Base-by-base conservation (phyloP, 352 stramenopile genomes). In the Aphanomyces cochlioides region DNA sequence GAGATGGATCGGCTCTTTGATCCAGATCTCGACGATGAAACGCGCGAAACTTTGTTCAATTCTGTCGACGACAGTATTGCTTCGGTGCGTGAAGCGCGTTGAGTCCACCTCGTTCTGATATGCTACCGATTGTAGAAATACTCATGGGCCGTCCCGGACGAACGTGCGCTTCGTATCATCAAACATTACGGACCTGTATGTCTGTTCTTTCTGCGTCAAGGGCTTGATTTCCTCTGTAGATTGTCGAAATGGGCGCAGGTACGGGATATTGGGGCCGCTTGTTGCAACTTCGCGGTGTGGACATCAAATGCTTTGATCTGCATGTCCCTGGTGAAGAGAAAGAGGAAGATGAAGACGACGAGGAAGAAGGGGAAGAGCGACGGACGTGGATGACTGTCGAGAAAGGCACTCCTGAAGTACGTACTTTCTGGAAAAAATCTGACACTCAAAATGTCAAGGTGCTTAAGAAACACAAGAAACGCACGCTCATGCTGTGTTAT, bases 401-500 rank as follows among this genome's bases (percentile, higher is more conserved):
- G 39, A 81, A 90, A 73, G 81, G 84, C 72, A 92, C 82, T 21
- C 79, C 86, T 28, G 89, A 90, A 78, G 84, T 90, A 61, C 8
- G 38, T 0, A 45, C 6, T 12, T 3, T 41, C n/a, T 45, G 50
- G 13, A 0, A 56, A 40, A 8, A 40, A 15, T 43, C 40, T 39
- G 5, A 64, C 34, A 21, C 4, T 66, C 34, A 61, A 36, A 5
- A 8, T 45, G 12, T n/a, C 13, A 41, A 91, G 84, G 81, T 82
- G 47, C 79, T 94, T 34, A 81, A 75, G 56, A 82, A 90, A 56
- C 82, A 95, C 74, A 80, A 89, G 3, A 83, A 92, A 39, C 85
- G 89, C 43, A 81, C 90, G 50, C 77, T 98, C 7, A 96, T 98
- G 56, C 73, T 98, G 47, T 98, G 93, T 73, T 98, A 98, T 77